These are phyloP conservation scores for Acanthamoeba triangularis DNA, from an alignment of 208 protist species.

Conservation along the genomic window DNA sequence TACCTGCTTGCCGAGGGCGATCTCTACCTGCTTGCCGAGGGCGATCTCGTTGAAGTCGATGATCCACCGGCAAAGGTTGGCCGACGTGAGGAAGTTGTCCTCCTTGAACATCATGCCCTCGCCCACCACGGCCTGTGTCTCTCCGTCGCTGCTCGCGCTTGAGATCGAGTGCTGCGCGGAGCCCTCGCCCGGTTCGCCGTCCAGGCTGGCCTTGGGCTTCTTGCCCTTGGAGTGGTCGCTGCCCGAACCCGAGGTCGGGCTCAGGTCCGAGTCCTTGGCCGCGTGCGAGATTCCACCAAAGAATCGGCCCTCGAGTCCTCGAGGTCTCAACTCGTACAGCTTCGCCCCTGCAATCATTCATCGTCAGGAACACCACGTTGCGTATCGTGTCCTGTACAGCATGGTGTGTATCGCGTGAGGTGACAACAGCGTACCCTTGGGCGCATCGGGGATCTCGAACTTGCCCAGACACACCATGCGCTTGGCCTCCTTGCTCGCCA, in stretches of 20 bases:
- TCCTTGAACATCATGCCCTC: slow-evolving; percentile 5
- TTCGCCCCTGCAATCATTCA: background rate
- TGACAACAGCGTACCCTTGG: too few relatives aligned
- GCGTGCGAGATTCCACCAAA: background rate
- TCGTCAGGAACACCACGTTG: too few relatives aligned
- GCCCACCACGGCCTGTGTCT: background rate
- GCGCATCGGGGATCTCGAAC: background rate
- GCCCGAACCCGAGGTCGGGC: too few relatives aligned
- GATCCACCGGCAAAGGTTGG: background rate
- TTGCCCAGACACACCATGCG: background rate
- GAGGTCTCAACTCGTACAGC: background rate
- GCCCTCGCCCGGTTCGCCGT: background rate
- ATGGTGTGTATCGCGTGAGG: too few relatives aligned
- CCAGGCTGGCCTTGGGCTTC: too few relatives aligned
- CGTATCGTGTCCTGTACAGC: too few relatives aligned
- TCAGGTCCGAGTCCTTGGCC: too few relatives aligned
- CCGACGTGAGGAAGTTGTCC: slow-evolving; percentile 18
- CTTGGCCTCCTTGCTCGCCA: background rate
- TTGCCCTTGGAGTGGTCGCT: too few relatives aligned
- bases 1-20: background rate
- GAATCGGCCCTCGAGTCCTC: background rate
- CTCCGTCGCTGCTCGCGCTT: background rate
- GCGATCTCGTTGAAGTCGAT: background rate
- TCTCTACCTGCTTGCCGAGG: background rate
- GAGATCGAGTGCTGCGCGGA: too few relatives aligned